Conservation (phyloP, 2,329 filamentous ascomycete genomes). For the Neofusicoccum ribis region DNA sequence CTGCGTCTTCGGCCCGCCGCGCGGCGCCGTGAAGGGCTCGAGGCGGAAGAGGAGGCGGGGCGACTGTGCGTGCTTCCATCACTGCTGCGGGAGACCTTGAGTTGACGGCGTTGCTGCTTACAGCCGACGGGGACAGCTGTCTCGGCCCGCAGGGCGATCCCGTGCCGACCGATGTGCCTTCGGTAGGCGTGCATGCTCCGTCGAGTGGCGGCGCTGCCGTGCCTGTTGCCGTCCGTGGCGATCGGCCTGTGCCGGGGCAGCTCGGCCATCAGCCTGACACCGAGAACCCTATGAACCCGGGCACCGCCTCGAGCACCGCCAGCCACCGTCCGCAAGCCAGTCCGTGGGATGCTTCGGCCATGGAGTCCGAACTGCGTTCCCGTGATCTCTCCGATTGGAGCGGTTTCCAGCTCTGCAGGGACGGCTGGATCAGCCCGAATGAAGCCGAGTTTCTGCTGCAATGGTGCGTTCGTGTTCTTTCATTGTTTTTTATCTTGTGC, state of each 20-base stretch:
- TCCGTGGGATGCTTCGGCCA: background rate
- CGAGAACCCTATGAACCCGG: background rate
- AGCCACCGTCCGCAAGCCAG: background rate
- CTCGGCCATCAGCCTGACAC: background rate
- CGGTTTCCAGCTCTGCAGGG: background rate
- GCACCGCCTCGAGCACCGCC: background rate
- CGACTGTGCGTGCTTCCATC: background rate
- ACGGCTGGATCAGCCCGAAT: background rate
- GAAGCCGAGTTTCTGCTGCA: conserved; percentile 7
- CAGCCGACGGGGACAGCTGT: too few species aligned
- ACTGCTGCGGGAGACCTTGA: background rate
- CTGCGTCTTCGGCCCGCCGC: background rate
- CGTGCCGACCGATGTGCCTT: background rate
- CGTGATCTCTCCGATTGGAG: background rate
- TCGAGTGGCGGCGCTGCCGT: background rate
- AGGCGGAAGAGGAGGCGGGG: background rate
- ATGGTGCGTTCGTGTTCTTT: background rate
- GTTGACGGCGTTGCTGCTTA: background rate
- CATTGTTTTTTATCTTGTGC: too few species aligned
- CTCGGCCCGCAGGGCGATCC: background rate
- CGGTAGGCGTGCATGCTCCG: conserved; percentile 1
- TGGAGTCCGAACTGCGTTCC: background rate
- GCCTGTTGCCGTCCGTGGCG: background rate
- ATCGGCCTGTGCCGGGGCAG: background rate
- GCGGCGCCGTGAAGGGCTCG: background rate